phyloP scores from a whole-genome alignment of 2,329 filamentous ascomycete genomes.

The Ascochyta fabae region DNA sequence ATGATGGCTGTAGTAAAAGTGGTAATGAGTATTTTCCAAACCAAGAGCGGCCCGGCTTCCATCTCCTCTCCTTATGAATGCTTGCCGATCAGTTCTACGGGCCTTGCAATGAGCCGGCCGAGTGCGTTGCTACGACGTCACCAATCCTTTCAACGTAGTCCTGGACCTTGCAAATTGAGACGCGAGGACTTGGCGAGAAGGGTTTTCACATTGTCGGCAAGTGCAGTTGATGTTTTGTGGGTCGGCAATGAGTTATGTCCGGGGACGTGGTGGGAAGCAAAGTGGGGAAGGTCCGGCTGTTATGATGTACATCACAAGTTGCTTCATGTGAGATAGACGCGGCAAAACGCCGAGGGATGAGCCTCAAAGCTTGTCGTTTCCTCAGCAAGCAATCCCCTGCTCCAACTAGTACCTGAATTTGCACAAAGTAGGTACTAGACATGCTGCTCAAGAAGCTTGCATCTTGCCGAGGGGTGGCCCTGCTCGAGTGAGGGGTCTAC shows the following conservation, averaged over 20 bases:
- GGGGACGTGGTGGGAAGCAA: neutral
- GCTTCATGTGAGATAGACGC: neutral
- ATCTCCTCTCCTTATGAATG: neutral
- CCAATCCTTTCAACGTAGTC: neutral
- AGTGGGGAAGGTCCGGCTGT: neutral
- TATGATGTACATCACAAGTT: neutral
- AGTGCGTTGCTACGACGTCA: neutral
- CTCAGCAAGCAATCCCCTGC: too few species aligned
- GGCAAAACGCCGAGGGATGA: neutral
- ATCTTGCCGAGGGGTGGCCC: too few species aligned
- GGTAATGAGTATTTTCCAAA: constrained; percentile 24
- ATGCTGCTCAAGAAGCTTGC: too few species aligned
- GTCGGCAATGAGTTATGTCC: neutral
- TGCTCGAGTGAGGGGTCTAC: too few species aligned
- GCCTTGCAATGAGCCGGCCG: neutral
- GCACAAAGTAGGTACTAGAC: too few species aligned
- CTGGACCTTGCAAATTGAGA: neutral
- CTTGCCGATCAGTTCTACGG: neutral
- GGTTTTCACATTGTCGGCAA: neutral
- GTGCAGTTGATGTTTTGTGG: neutral
- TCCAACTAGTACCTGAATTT: too few species aligned
- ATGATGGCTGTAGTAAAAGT: constrained; percentile 28
- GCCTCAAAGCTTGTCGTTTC: constrained; percentile 2
- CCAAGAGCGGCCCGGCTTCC: neutral
- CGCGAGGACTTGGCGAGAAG: neutral